These are phyloP conservation scores for Aureobasidium uvarum DNA, from an alignment of 2,329 filamentous ascomycete species.

Conservation along the genomic window DNA sequence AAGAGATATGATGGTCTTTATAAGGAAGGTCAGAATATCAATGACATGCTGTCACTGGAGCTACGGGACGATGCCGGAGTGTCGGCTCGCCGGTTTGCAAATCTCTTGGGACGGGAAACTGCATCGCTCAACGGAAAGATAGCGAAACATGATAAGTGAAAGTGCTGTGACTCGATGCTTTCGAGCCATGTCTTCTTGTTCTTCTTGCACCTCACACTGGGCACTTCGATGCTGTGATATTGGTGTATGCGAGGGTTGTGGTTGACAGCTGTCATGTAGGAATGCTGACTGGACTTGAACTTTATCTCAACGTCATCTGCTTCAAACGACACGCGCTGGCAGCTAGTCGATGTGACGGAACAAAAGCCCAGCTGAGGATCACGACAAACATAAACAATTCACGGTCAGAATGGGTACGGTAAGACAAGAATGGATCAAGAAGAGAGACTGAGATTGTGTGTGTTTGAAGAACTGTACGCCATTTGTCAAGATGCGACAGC, in stretches of 20 bases:
- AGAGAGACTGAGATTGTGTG: neutral
- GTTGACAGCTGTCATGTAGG: neutral
- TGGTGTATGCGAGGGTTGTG: neutral
- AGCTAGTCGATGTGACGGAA: neutral
- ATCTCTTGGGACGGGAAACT: conserved; percentile 14
- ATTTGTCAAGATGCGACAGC: neutral
- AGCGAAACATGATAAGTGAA: conserved; percentile 9
- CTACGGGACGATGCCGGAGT: conserved; percentile 15
- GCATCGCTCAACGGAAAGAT: conserved; percentile 2
- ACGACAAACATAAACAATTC: too few relatives aligned
- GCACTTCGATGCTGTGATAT: neutral
- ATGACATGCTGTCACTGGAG: conserved; percentile 2
- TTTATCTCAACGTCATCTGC: conserved; percentile 12
- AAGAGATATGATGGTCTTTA: neutral
- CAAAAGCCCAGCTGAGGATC: too few relatives aligned
- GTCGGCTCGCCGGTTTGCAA: conserved; percentile 12
- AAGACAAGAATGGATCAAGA: too few relatives aligned
- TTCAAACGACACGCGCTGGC: neutral
- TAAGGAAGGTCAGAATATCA: neutral
- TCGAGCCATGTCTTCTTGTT: neutral
- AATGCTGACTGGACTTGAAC: neutral
- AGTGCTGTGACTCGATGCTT: conserved; percentile 10
- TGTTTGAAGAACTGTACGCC: neutral
- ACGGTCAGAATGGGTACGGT: too few relatives aligned
- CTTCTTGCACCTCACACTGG: too few relatives aligned